phyloP scores from a whole-genome alignment of 768 basidiomycete species.

The Macrolepiota fuliginosa region DNA sequence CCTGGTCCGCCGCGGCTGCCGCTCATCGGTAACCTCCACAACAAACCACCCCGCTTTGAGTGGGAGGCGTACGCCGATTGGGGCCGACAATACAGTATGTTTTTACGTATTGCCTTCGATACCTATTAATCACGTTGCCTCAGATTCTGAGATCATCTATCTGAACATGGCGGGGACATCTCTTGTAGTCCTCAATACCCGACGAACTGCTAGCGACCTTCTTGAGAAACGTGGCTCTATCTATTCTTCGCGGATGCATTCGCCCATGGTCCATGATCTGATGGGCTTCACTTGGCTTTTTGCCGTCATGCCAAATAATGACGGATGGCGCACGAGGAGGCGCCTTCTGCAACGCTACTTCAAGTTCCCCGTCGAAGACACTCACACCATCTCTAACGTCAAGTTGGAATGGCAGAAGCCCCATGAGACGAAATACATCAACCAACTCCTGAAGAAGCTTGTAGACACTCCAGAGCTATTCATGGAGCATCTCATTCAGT shows the following conservation, averaged over 20 bases:
- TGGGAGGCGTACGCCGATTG: conserved; percentile 38
- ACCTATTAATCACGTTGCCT: background rate
- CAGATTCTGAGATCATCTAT: conserved; percentile 25
- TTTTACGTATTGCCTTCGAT: background rate
- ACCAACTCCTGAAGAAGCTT: conserved; percentile 26
- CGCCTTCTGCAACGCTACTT: conserved; percentile 36
- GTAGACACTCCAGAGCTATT: conserved; percentile 32
- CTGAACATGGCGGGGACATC: conserved; percentile 21
- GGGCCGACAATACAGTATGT: conserved; percentile 32
- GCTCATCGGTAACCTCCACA: conserved; percentile 34
- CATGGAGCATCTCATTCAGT: conserved; percentile 20
- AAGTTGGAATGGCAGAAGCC: conserved; percentile 26
- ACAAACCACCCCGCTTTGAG: conserved; percentile 26
- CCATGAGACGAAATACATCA: conserved; percentile 24
- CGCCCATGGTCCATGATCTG: conserved; percentile 13
- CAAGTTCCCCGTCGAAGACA: conserved; percentile 21
- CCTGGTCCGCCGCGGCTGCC: conserved; percentile 38
- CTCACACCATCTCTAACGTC: conserved; percentile 9
- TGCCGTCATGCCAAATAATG: conserved; percentile 15
- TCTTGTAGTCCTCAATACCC: conserved; percentile 28
- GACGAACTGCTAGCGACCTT: conserved; percentile 32
- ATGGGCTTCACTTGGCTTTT: conserved; percentile 18
- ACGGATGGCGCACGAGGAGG: conserved; percentile 15
- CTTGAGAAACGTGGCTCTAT: conserved; percentile 37
- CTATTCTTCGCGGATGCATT: conserved; percentile 28